Base-by-base conservation (phyloP, 495 filamentous ascomycete species). In the Hypoxylon perforatum region DNA sequence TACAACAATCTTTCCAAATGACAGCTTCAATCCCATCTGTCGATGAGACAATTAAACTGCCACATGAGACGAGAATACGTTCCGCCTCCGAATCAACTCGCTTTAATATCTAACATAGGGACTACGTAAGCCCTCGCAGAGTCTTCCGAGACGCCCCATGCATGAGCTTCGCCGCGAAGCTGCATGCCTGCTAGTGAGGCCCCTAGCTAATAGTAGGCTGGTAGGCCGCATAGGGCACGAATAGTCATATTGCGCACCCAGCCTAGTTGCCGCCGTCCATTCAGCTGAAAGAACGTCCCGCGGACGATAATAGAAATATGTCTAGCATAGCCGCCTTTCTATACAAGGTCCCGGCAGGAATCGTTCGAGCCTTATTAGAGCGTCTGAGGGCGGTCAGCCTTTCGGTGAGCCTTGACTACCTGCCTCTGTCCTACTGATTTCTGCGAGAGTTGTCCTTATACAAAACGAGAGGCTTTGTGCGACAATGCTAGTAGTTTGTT, bases 331-430 rank as follows among this genome's bases (percentile, higher is more conserved):
- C 33, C 42, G 11, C 42, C 11, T 19, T 48, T 45, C 15, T 53
- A 51, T 52, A 53, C 48, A 47, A 35, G 25, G 62, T 60, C 48
- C 48, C 49, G 1, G 14, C 28, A 56, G 23, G 44, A 42, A 44
- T 56, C 9, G 8, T 56, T 9, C 45, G 46, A 21, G 48, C 21
- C 4, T 19, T 61, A n/a, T 53, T 61, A 10, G 46, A 62, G 12
- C 19, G 52, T 30, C 30, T 67, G 52, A 67, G 18, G 52, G 50
- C 23, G 52, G 64, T 67, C 57, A 61, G 63, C 45, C 22, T 47
- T 28, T 21, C 22, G 9, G 22, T 47, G 21, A 28, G 45, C 10
- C 22, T 47, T 14, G 5, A 47, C 21, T 47, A 47, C 45, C 45
- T 45, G 15, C 25, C 19, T 36, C 28, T 57, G 36, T 38, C n/a